Evolutionary conservation across 495 filamentous ascomycete genomes (phyloP), one percentile per base, ranked within the genome.

Genomic region (Gamarada debralockiae): DNA sequence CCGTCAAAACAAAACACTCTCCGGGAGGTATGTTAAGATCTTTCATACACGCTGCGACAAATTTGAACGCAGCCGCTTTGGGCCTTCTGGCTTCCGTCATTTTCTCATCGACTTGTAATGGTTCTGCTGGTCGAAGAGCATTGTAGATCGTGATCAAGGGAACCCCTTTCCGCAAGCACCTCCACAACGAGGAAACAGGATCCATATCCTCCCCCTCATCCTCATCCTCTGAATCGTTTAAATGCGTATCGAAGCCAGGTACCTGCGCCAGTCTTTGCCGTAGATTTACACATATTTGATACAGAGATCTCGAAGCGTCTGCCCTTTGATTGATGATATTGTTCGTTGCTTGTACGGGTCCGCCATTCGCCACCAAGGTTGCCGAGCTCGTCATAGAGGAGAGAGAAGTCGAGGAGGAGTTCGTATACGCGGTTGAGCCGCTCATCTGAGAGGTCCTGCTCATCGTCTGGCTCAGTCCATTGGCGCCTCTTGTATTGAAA

Each of bases 301-400:
- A 98, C 25, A 98, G 82, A 18, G 91, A 96, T 40, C 83, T 79
- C 48, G 85, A 85, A 57, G 90, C 86, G 64, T 93, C 92, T 67
- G 91, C 95, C 53, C 81, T 84, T 64, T 87, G 86, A 69, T 97
- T 98, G 74, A 97, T 95, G 69, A 98, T 95, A 65, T 92, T 95
- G 67, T 87, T 78, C 61, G 85, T 86, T 31, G 87, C 83, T 50
- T 82, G 67, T 52, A 91, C 78, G 40, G 79, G 82, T 46, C 77
- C 82, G 56, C 77, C 79, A 56, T 74, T 74, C 41, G 45, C 12
- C 23, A 70, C 59, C 13, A 67, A 52, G 12, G 71, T 73, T 23
- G 68, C 52, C 22, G 70, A 63, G 24, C 69, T 72, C 27, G 70
- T 62, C 53, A 81, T 66, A 4, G 76, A 74, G 45, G 65, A 68